Percentiles rank a stretch among this genome's conserved stretches.
Conservation (phyloP, 768 basidiomycete species). For the Gloeostereum incarnatum region DNA sequence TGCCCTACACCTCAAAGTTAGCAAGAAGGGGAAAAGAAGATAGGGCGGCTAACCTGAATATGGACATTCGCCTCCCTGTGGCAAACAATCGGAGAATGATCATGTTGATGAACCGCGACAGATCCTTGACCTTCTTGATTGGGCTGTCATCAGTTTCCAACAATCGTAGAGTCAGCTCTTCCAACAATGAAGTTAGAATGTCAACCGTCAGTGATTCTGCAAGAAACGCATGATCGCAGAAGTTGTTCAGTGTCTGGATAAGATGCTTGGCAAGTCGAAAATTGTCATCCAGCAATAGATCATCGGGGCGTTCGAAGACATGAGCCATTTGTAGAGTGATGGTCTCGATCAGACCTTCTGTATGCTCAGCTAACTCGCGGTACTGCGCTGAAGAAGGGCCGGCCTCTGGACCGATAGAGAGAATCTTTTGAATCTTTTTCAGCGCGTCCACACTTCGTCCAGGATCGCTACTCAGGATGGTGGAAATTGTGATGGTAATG, state of each 20-base stretch:
- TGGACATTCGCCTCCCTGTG: conserved; percentile 80
- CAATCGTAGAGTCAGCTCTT: conserved; percentile 84
- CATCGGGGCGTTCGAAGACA: conserved; percentile 77
- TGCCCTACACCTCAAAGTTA: conserved; percentile 31
- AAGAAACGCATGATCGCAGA: conserved; percentile 84
- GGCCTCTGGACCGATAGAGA: conserved; percentile 66
- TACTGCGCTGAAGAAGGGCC: conserved; percentile 64
- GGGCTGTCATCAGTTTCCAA: conserved; percentile 89
- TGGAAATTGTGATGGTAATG: conserved; percentile 78
- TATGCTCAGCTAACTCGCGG: conserved; percentile 69
- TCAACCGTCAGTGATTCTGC: conserved; percentile 83
- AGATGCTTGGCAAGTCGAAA: conserved; percentile 95
- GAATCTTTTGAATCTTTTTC: conserved; percentile 85
- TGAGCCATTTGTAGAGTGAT: conserved; percentile 89
- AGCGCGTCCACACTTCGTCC: conserved; percentile 84
- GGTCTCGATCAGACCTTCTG: conserved; percentile 81
- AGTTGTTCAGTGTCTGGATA: conserved; percentile 91
- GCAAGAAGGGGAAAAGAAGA: conserved; percentile 2
- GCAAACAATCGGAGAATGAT: conserved; percentile 91
- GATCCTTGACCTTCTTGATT: conserved; percentile 79
- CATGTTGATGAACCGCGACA: conserved; percentile 98
- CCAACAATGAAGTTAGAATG: conserved; percentile 78
- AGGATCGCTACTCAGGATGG: conserved; percentile 82
- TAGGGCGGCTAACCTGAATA: conserved; percentile 68
- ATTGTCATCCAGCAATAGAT: conserved; percentile 66